Percentiles rank a stretch among this genome's conserved stretches.
Evolutionary conservation across 164 flowering plant species (phyloP).

Genomic region (Piper betle): DNA sequence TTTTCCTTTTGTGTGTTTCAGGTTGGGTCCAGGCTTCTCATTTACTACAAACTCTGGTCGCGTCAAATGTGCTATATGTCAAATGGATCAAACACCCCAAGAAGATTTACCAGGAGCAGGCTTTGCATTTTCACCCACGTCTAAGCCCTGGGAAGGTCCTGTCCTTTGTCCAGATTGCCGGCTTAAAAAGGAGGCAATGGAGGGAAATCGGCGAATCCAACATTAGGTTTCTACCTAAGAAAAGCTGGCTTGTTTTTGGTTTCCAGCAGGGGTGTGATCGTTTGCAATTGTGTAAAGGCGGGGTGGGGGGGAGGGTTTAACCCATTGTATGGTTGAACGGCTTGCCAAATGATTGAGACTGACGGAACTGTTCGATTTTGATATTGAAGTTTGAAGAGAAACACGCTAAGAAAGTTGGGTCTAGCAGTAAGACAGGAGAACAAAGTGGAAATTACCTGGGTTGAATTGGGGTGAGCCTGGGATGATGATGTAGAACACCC

Average conservation of each 20-base stretch:
- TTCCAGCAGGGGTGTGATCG: conserved; percentile 19
- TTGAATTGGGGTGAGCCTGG: too few species aligned
- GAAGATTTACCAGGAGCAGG: conserved; percentile 52
- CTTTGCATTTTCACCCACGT: conserved; percentile 46
- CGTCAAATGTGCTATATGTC: conserved; percentile 83
- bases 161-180: conserved; percentile 67
- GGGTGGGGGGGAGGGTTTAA: not conserved
- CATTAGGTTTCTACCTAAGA: conserved; percentile 20
- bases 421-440: not conserved
- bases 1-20: conserved; percentile 19
- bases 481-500: too few species aligned
- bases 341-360: conserved; percentile 5
- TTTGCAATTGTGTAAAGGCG: conserved; percentile 2
- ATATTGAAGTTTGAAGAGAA: not conserved
- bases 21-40: conserved; percentile 67
- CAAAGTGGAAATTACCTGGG: not conserved
- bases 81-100: conserved; percentile 54
- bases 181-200: conserved; percentile 94
- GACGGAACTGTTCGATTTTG: not conserved
- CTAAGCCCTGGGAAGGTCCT: conserved; percentile 77
- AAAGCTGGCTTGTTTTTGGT: conserved; percentile 16
- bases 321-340: not conserved
- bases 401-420: not conserved
- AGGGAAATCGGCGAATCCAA: conserved; percentile 66
- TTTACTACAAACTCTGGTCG: conserved; percentile 41